These are phyloP conservation scores for Fusarium tricinctum DNA, from an alignment of 2,329 filamentous ascomycete genomes.

Conservation along the genomic window DNA sequence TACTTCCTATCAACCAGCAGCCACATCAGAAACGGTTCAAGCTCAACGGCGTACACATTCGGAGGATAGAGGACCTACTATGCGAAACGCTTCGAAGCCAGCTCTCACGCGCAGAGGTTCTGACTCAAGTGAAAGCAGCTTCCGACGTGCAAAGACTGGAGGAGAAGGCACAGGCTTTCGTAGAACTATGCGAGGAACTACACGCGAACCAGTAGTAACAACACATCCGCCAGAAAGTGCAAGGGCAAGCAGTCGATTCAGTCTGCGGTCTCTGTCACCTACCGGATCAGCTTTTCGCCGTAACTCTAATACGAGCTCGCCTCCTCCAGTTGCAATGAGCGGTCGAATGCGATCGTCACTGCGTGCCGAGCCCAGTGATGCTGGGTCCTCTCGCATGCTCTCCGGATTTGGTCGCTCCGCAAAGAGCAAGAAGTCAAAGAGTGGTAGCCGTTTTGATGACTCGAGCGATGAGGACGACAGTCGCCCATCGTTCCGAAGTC, in stretches of 20 bases:
- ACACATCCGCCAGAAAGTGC: constrained; percentile 48
- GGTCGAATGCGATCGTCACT: constrained; percentile 62
- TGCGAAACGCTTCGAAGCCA: constrained; percentile 48
- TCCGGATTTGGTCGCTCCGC: constrained; percentile 60
- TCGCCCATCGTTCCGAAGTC: constrained; percentile 59
- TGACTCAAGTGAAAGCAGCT: constrained; percentile 84
- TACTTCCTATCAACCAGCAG: constrained; percentile 51
- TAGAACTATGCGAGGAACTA: constrained; percentile 74
- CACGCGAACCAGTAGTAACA: constrained; percentile 39
- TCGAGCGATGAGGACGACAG: constrained; percentile 75
- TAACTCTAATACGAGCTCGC: constrained; percentile 54
- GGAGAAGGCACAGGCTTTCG: constrained; percentile 73
- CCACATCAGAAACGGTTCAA: constrained; percentile 31
- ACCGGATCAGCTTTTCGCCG: constrained; percentile 67
- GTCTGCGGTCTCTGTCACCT: constrained; percentile 79
- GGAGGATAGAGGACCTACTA: constrained; percentile 42
- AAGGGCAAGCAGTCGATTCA: constrained; percentile 71
- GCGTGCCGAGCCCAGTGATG: constrained; percentile 58
- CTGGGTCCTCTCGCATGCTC: constrained; percentile 56
- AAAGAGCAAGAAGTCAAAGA: constrained; percentile 51
- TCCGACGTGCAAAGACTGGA: constrained; percentile 73
- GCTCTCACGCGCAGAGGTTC: constrained; percentile 68
- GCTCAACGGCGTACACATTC: constrained; percentile 47
- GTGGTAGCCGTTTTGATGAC: constrained; percentile 76
- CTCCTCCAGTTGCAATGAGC: constrained; percentile 55